Conservation (phyloP, 2,329 filamentous ascomycete genomes). For the Aspergillus amoenus region DNA sequence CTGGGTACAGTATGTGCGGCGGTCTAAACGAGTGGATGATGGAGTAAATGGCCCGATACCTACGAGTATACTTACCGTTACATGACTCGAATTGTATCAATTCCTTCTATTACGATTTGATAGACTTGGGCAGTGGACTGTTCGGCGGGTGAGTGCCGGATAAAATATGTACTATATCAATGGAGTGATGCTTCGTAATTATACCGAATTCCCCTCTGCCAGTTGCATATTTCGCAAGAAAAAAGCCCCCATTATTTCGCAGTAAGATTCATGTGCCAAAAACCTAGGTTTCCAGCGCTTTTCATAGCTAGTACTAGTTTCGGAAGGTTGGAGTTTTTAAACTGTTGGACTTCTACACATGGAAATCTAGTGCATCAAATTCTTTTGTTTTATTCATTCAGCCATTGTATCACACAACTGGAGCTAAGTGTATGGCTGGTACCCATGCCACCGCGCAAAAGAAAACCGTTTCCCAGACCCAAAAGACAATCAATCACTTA, state of each 20-base stretch:
- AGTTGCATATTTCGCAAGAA: background rate
- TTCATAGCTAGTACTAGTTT: background rate
- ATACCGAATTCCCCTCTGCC: background rate
- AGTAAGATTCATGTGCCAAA: background rate
- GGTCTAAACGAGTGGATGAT: background rate
- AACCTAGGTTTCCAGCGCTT: background rate
- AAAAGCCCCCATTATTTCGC: background rate
- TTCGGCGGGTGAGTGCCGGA: background rate
- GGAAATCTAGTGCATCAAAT: slow-evolving; percentile 26
- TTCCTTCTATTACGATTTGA: background rate
- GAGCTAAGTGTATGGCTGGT: slow-evolving; percentile 34
- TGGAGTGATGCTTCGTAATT: background rate
- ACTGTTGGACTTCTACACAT: slow-evolving; percentile 9
- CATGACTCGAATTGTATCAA: background rate
- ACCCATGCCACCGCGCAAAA: slow-evolving; percentile 42
- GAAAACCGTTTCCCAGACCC: slow-evolving; percentile 46
- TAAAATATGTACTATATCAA: background rate
- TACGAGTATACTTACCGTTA: background rate
- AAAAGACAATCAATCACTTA: slow-evolving; percentile 57
- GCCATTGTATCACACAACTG: slow-evolving; percentile 30
- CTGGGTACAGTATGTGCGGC: background rate
- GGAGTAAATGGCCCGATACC: background rate
- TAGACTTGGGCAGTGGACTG: background rate
- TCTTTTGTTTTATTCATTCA: slow-evolving; percentile 40
- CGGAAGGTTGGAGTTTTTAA: background rate